phyloP scores from a whole-genome alignment of 768 basidiomycete genomes.

The Pleurotus tuoliensis region DNA sequence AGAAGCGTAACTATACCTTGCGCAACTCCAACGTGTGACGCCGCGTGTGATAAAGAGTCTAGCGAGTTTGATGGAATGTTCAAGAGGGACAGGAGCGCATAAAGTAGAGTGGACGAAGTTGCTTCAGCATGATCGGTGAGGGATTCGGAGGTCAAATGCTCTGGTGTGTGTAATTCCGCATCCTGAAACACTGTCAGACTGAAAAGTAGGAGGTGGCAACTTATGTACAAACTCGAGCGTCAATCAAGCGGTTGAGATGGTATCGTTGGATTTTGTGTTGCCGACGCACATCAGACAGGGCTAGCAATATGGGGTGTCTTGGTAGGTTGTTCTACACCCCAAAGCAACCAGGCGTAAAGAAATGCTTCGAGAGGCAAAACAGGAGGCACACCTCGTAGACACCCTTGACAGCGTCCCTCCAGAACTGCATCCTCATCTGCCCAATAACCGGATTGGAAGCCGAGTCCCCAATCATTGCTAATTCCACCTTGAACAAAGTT shows the following conservation, averaged over 20 bases:
- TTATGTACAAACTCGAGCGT: conserved; percentile 64
- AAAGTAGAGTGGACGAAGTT: conserved; percentile 74
- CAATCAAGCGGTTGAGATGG: conserved; percentile 79
- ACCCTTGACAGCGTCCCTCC: conserved; percentile 74
- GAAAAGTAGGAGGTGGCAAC: conserved; percentile 7
- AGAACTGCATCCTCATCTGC: conserved; percentile 85
- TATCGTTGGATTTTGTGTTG: conserved; percentile 56
- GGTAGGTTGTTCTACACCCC: conserved; percentile 64
- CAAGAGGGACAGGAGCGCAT: conserved; percentile 69
- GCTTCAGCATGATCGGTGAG: conserved; percentile 74
- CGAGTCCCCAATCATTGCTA: conserved; percentile 72
- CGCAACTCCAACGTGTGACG: conserved; percentile 77
- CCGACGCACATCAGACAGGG: conserved; percentile 55
- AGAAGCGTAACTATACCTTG: conserved; percentile 69
- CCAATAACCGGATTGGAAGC: conserved; percentile 73
- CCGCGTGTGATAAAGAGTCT: conserved; percentile 56
- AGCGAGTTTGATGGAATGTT: conserved; percentile 25
- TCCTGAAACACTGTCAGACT: conserved; percentile 39
- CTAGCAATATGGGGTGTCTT: conserved; percentile 76
- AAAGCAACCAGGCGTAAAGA: conserved; percentile 13
- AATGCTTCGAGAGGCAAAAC: not conserved
- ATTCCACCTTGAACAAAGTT: conserved; percentile 53
- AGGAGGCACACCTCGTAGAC: conserved; percentile 53
- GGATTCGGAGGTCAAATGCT: conserved; percentile 64
- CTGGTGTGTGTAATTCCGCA: conserved; percentile 58